Evolutionary conservation across 2,329 filamentous ascomycete genomes (phyloP).

Genomic region (Alternaria arborescens): DNA sequence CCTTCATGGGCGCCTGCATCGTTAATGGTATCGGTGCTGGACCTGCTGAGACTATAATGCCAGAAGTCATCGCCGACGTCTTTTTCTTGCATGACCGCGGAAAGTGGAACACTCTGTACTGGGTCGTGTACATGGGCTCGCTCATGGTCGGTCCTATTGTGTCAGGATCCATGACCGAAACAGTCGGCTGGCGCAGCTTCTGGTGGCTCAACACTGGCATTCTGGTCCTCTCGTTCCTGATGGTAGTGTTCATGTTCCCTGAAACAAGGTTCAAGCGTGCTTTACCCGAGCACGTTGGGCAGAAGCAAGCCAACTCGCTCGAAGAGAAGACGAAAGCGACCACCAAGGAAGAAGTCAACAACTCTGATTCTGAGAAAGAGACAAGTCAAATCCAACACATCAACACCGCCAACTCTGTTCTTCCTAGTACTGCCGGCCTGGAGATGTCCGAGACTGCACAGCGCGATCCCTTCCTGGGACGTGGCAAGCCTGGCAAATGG

Average conservation of each 20-base stretch:
- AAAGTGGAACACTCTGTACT: conserved; percentile 69
- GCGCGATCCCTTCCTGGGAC: conserved; percentile 64
- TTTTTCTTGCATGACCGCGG: conserved; percentile 72
- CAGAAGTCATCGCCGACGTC: conserved; percentile 70
- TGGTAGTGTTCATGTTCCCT: conserved; percentile 68
- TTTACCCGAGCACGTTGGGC: conserved; percentile 42
- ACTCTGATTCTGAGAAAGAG: conserved; percentile 28
- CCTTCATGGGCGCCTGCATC: conserved; percentile 70
- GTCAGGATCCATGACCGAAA: conserved; percentile 67
- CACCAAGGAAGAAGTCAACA: conserved; percentile 20
- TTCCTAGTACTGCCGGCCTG: conserved; percentile 33
- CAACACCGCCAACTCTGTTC: conserved; percentile 26
- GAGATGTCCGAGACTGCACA: conserved; percentile 50
- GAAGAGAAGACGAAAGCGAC: conserved; percentile 31
- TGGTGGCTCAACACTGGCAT: conserved; percentile 72
- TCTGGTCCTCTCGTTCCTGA: conserved; percentile 59
- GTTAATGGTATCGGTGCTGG: conserved; percentile 70
- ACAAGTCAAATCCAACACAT: conserved; percentile 38
- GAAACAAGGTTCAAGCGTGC: conserved; percentile 68
- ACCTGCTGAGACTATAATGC: conserved; percentile 69
- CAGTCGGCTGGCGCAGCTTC: conserved; percentile 68
- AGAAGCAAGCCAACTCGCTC: conserved; percentile 10
- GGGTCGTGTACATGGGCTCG: conserved; percentile 68
- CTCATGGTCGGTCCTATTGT: conserved; percentile 68
- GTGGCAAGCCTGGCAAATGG: conserved; percentile 61